Evolutionary conservation across 164 flowering plant species (phyloP).

Genomic region (Berberis thunbergii): DNA sequence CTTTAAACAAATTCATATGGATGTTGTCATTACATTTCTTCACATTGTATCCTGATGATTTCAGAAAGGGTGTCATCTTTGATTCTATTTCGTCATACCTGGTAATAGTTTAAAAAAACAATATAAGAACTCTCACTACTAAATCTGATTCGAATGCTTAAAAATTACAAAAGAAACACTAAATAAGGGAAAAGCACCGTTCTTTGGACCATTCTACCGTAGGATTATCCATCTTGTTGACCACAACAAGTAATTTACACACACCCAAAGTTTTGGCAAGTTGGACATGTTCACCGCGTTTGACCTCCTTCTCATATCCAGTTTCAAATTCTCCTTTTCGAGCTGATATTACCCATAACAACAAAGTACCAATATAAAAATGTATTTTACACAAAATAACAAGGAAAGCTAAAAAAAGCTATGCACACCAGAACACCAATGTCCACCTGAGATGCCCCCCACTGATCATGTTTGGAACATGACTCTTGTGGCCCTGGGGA

Average conservation of each 20-base stretch:
- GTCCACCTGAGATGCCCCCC: slow-evolving; percentile 99
- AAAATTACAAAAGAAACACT: neutral
- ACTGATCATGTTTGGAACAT: slow-evolving; percentile 99
- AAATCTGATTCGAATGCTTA: neutral
- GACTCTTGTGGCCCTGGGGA: slow-evolving; percentile 94
- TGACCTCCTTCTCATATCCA: slow-evolving; percentile 99
- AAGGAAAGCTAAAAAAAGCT: neutral
- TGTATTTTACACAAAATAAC: neutral
- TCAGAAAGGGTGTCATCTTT: slow-evolving; percentile 84
- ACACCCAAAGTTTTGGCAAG: slow-evolving; percentile 99
- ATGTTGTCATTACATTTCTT: slow-evolving; percentile 63
- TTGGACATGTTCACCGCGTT: slow-evolving; percentile 98
- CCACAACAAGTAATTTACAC: slow-evolving; percentile 83
- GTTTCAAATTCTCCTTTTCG: slow-evolving; percentile 99
- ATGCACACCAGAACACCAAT: slow-evolving; percentile 81
- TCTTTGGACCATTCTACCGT: slow-evolving; percentile 94
- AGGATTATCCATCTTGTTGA: slow-evolving; percentile 97
- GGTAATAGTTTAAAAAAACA: slow-evolving; percentile 6
- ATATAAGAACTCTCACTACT: neutral
- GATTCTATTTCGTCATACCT: slow-evolving; percentile 92
- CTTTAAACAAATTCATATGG: neutral
- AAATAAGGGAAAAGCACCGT: slow-evolving; percentile 32
- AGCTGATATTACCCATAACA: slow-evolving; percentile 84
- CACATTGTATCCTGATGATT: slow-evolving; percentile 82
- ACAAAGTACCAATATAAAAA: neutral